Evolutionary conservation across 164 flowering plant species (phyloP), one percentile per base, ranked within the genome.

Genomic region (Hamamelis virginiana): DNA sequence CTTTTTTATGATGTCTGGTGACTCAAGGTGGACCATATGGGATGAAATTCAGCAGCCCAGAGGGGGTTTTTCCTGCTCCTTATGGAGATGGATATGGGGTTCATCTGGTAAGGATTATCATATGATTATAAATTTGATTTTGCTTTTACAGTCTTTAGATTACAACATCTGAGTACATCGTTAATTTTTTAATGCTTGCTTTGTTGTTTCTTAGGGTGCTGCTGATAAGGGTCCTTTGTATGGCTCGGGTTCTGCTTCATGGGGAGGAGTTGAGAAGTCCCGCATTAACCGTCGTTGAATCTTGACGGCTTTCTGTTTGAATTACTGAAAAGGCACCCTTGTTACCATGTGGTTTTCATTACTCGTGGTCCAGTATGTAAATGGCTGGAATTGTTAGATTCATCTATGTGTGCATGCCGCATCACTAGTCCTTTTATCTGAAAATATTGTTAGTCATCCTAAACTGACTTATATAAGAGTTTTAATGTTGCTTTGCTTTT

Each of bases 21-120:
- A 21, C 44, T 81, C 57, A 57, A 87, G 96, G 95, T 81, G 94
- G 86, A 69, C 60, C 81, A 21, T 87, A 87, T 78, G 94, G 92
- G 68, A 81, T 83, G 77, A 86, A 82, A 47, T 84, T 65, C 62
- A 73, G 79, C 71, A 82, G 81, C 45, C 73, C 85, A 16, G 90
- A 85, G n/a, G 87, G 83, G 25, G 76, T 71, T 33, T 86, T 72
- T 69, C 74, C 87, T 71, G 59, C 83, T 68, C 70, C 88, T 27
- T 88, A 83, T 83, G 95, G 89, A 45, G 90, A 87, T 79, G 87
- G 86, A 66, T 88, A 89, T 78, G 87, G 86, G 22, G 62, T 60
- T 81, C 89, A 77, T 72, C 27, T 74, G 92, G 98, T 91, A 83
- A 64, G 83, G 22, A 22, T 73, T 61, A 53, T 73, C 26, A 61